Evolutionary conservation across 164 flowering plant species (phyloP).

Genomic region (Magnolia sinica): DNA sequence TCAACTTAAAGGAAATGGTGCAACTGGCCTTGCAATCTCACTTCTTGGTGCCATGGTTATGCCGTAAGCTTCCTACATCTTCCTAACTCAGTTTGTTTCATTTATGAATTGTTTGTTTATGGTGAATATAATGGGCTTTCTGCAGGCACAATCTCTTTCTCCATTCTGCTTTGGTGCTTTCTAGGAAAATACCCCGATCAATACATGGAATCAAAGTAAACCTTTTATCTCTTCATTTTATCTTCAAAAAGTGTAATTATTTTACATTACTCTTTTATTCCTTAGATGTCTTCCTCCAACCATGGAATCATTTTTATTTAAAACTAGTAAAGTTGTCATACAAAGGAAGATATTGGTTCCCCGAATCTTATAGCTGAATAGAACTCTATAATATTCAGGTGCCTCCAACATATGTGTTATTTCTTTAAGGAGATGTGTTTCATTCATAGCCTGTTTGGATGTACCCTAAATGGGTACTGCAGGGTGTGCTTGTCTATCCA

Average conservation of each 20-base stretch:
- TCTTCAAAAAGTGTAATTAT: background rate
- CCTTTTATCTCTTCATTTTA: background rate
- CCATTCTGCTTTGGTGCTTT: conserved; percentile 89
- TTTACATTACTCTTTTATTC: background rate
- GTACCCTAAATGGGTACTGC: background rate
- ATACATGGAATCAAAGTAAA: conserved; percentile 81
- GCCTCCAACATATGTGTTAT: background rate
- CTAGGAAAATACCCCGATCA: conserved; percentile 66
- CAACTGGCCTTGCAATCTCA: conserved; percentile 82
- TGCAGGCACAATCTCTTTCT: conserved; percentile 88
- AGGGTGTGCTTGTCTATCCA: no score
- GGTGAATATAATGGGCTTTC: background rate
- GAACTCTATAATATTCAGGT: background rate
- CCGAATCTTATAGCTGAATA: background rate
- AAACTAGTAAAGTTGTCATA: background rate
- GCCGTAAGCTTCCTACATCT: conserved; percentile 57
- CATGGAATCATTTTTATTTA: background rate
- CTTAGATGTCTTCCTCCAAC: background rate
- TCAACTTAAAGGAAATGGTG: conserved; percentile 77
- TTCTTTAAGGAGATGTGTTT: background rate
- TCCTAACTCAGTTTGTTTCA: background rate
- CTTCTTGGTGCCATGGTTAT: conserved; percentile 96
- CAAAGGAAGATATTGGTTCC: background rate
- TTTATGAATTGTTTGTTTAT: background rate
- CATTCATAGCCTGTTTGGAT: background rate